These are phyloP conservation scores for Tricholoma hemisulphureum DNA, from an alignment of 768 basidiomycete species.

Conservation along the genomic window DNA sequence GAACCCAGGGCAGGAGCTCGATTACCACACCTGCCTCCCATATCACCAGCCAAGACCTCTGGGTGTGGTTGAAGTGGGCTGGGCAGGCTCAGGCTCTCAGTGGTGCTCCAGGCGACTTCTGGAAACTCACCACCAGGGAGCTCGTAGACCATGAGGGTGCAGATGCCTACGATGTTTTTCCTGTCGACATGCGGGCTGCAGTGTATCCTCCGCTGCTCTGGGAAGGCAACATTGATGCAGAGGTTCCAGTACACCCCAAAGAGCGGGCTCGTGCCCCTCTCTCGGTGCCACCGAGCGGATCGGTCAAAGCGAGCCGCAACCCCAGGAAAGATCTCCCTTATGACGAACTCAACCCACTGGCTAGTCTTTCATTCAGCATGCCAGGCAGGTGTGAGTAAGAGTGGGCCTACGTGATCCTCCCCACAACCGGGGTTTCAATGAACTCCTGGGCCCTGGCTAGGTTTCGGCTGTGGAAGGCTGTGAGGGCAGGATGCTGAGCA, in stretches of 20 bases:
- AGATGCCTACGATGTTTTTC: constrained; percentile 32
- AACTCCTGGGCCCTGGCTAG: background rate
- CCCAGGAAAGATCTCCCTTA: background rate
- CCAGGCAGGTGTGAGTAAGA: background rate
- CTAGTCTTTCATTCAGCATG: too few relatives aligned
- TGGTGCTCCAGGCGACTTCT: background rate
- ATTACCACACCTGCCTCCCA: constrained; percentile 35
- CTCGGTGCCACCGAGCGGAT: background rate
- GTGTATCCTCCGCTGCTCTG: constrained; percentile 13
- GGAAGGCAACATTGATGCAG: constrained; percentile 23
- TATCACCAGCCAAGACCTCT: constrained; percentile 30
- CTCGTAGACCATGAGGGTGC: constrained; percentile 25
- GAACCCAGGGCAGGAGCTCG: constrained; percentile 31
- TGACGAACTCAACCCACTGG: background rate
- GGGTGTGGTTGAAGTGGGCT: constrained; percentile 20
- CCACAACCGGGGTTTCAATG: background rate
- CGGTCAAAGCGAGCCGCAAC: background rate
- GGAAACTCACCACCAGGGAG: constrained; percentile 6
- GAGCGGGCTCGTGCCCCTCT: background rate
- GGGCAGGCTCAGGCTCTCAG: background rate
- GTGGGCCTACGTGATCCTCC: background rate
- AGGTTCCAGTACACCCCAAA: constrained; percentile 29
- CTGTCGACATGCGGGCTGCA: constrained; percentile 26
- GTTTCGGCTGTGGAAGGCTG: background rate
- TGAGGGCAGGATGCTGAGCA: background rate